Evolutionary conservation across 208 protist species (phyloP), one percentile per base, ranked within the genome.

Genomic region (Crithidia brevicula): DNA sequence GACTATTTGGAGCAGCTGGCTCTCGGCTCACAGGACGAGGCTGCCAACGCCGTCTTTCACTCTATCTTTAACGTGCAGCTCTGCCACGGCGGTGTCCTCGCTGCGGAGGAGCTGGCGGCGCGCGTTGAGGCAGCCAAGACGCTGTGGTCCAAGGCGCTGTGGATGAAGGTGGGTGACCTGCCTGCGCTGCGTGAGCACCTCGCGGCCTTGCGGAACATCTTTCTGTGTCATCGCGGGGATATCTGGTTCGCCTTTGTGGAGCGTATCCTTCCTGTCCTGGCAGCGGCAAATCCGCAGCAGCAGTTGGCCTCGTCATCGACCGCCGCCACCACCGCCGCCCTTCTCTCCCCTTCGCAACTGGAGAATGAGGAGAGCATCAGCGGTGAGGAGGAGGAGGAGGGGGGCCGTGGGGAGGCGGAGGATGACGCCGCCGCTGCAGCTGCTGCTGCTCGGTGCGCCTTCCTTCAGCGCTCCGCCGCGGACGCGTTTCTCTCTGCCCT

Each of bases 141-240:
- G 20, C 52, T 96, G 58, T 96, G 91, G 88, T 83, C 86, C 40
- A 88, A 86, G 52, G 79, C 83, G 22, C 68, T 96, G 18, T 96
- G 91, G 88, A 53, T 77, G 56, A 82, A 83, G 63, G 81, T 96
- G 36, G 74, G 75, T 4, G 47, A 67, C 45, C 18, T 74, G 16
- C 47, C 64, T 2, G 54, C 49, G 16, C 79, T 94, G 7, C 72
- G 62, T 6, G 68, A 79, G 22, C 67, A 86, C 61, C 64, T 93
- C 23, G 59, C 38, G 11, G 81, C 82, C 1, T 67, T 96, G 33
- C 86, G 82, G 20, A 81, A 58, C 27, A 67, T 93, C 65, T 94
- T 93, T 57, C 79, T 96, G n/a, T 91, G 86, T 67, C 84, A 87
- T 42, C 83, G 91, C 22, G 91, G 91, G 7, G 91, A 96, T 51